Conservation (phyloP, 345 rosid species). For the Theobroma cacao region DNA sequence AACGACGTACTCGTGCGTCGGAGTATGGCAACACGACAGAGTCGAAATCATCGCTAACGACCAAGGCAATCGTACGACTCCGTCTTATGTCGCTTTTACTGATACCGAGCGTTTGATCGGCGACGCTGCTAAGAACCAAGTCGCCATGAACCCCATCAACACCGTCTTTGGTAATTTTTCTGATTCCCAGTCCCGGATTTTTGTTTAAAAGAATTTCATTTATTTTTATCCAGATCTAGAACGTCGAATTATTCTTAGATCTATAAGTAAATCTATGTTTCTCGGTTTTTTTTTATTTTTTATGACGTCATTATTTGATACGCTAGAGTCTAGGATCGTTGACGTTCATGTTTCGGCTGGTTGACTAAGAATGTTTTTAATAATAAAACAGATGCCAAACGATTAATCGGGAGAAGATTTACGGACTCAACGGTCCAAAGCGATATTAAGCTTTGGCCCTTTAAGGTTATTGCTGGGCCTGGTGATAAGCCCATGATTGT, state of each 20-base stretch:
- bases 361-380: not conserved
- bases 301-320: not conserved
- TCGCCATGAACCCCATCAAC: constrained; percentile 18
- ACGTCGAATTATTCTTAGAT: not conserved
- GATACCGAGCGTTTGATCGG: constrained; percentile 14
- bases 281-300: not conserved
- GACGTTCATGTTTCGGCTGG: not conserved
- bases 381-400: constrained; percentile 52
- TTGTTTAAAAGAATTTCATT: not conserved
- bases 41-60: constrained; percentile 16
- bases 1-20: constrained; percentile 19
- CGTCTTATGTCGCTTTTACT: constrained; percentile 11
- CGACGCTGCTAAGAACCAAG: constrained; percentile 13
- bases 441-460: constrained; percentile 64
- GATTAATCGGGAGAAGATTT: constrained; percentile 72
- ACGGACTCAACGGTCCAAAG: constrained; percentile 61
- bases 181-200: not conserved
- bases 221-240: not conserved
- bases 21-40: constrained; percentile 15
- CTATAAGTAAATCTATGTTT: not conserved
- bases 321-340: not conserved
- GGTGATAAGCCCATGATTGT: constrained; percentile 68
- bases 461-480: constrained; percentile 55
- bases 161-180: constrained; percentile 11
- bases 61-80: constrained; percentile 11